Base-by-base conservation (phyloP, 805 yeast genomes). In the Candida nitratophila region DNA sequence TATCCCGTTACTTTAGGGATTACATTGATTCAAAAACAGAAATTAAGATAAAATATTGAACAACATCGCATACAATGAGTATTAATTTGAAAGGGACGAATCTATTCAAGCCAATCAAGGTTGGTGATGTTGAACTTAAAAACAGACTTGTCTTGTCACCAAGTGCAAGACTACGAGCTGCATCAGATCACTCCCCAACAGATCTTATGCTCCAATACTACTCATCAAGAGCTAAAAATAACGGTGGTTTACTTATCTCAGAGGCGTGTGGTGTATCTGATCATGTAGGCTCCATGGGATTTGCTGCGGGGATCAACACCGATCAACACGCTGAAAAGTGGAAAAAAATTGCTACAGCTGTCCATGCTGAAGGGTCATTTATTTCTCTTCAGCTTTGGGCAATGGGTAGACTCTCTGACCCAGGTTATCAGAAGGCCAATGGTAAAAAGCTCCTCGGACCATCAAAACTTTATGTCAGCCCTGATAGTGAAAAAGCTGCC, bases 231-330 rank as follows among this genome's bases (percentile, higher is more conserved):
- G 65, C 83, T 1, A 49, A 59, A 37, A 58, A 57, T 41, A 70
- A 72, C 9, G 84, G 84, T 17, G 65, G 81, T n/a, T 56, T 80
- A 45, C 21, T 38, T 29, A 71, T 78, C 49, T 62, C 82, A 11
- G 89, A 83, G 56, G 87, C 79, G 14, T 71, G 82, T 1, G 69
- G 67, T 52, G 69, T 70, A n/a, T 61, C 76, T 14, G 54, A 63
- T 2, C 44, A 59, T 66, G 67, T 67, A 54, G 63, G 81, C 39
- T 65, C 74, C 21, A 68, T 64, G 46, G 59, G 56, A 11, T 47
- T 57, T 30, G 73, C 64, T 3, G 81, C 84, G 19, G 79, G 78
- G 51, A 68, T 79, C 41, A 71, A 67, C 61, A 69, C 63, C 21
- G 70, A 71, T 4, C 60, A 64, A 27, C 86, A 80, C 50, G 63